Percentiles rank a stretch among this genome's conserved stretches.
These are phyloP conservation scores for Syzygium aqueum DNA, from an alignment of 345 rosid species.

Conservation along the genomic window DNA sequence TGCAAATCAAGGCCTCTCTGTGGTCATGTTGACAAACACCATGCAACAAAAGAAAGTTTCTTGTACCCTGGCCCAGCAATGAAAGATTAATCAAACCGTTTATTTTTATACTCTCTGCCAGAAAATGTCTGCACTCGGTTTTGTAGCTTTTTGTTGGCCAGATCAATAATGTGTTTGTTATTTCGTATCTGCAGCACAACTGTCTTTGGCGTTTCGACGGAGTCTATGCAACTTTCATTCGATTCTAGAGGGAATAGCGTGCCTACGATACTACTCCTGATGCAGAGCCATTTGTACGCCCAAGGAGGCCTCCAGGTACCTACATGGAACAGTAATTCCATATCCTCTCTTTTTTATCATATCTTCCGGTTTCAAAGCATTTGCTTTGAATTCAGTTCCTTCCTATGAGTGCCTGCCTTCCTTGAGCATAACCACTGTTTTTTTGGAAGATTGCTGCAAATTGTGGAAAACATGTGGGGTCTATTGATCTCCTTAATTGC, in stretches of 20 bases:
- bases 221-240: conserved; percentile 93
- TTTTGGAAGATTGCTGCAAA: neutral
- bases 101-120: neutral
- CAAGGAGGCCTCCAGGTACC: conserved; percentile 78
- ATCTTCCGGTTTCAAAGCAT: neutral
- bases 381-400: neutral
- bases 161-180: neutral
- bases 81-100: neutral
- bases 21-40: neutral
- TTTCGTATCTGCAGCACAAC: conserved; percentile 48
- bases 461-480: neutral
- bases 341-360: neutral
- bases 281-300: conserved; percentile 80
- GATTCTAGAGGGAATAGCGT: conserved; percentile 92
- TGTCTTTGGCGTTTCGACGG: conserved; percentile 95
- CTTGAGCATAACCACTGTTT: neutral
- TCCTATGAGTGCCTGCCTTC: neutral
- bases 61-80: neutral
- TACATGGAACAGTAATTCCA: neutral
- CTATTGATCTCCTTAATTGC: neutral
- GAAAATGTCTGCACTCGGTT: neutral
- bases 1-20: neutral
- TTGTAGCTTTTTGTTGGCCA: neutral
- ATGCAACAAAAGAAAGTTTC: neutral
- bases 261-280: conserved; percentile 74